Conservation (phyloP, 257 asterid genomes). For the Solanum phureja region DNA sequence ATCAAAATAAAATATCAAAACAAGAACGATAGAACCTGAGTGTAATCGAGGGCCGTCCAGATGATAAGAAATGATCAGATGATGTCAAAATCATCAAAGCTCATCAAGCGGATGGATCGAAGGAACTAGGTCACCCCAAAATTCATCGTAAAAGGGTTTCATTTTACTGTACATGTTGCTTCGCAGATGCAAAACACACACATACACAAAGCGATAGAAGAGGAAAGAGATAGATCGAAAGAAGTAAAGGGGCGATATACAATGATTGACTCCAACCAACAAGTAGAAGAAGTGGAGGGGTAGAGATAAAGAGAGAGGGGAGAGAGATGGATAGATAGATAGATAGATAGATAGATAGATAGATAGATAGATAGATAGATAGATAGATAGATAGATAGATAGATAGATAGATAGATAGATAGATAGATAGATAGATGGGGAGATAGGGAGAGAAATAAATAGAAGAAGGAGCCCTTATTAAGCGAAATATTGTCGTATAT, state of each 20-base stretch:
- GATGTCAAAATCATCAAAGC: neutral
- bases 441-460: neutral
- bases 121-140: neutral
- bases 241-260: neutral
- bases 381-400: too few species aligned
- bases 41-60: neutral
- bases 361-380: too few species aligned
- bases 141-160: neutral
- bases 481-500: neutral
- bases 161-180: too few species aligned
- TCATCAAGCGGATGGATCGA: neutral
- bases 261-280: neutral
- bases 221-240: too few species aligned
- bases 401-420: accelerated
- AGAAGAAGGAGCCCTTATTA: neutral
- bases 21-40: neutral
- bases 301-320: neutral
- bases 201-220: neutral
- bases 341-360: too few species aligned
- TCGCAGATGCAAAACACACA: neutral
- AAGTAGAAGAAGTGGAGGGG: neutral
- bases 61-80: too few species aligned
- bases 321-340: neutral
- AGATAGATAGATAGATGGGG: neutral
- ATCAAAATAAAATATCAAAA: too few species aligned